Evolutionary conservation across 306 rosid species (phyloP).

Genomic region (Pterocarpus santalinus): DNA sequence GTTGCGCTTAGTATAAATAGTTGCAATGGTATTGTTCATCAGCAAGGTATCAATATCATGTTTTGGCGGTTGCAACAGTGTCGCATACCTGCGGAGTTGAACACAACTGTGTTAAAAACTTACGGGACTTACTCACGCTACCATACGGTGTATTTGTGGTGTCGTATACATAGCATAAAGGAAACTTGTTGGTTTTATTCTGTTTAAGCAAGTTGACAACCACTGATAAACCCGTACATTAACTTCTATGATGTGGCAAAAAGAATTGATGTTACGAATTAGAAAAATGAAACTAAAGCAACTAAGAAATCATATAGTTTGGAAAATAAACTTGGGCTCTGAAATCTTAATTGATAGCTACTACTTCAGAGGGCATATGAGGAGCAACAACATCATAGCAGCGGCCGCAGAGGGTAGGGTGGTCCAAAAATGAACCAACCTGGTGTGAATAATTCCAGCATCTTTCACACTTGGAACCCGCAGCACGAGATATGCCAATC

Average conservation of each 20-base stretch:
- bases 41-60: too few relatives aligned
- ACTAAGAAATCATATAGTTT: not conserved
- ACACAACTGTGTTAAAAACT: too few relatives aligned
- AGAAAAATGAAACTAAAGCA: not conserved
- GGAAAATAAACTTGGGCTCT: not conserved
- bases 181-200: not conserved
- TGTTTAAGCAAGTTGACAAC: not conserved
- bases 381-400: conserved; percentile 66
- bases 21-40: too few relatives aligned
- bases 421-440: conserved; percentile 75
- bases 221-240: not conserved
- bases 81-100: too few relatives aligned
- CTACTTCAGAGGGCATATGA: conserved; percentile 61
- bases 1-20: too few relatives aligned
- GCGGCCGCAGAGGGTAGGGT: conserved; percentile 84
- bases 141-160: too few relatives aligned
- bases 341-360: conserved; percentile 60
- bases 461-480: conserved; percentile 88
- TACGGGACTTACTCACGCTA: too few relatives aligned
- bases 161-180: not conserved
- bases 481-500: conserved; percentile 90
- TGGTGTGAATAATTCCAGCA: conserved; percentile 84
- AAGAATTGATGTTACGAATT: not conserved
- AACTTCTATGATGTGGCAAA: not conserved
- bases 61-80: too few relatives aligned